phyloP scores from a whole-genome alignment of 2,329 filamentous ascomycete species.

The Cladophialophora bantiana region DNA sequence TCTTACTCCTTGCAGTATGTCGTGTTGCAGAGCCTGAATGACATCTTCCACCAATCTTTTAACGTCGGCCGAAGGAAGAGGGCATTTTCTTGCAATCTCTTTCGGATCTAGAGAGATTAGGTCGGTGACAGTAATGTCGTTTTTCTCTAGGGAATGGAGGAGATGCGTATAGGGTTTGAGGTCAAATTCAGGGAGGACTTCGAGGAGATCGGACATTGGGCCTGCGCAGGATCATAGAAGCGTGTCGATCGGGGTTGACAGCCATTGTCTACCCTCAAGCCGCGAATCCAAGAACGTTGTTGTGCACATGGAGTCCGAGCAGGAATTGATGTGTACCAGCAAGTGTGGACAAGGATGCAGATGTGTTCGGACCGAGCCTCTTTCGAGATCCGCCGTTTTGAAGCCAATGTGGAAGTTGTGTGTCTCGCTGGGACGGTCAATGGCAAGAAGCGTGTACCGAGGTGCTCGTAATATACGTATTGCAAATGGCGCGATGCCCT shows the following conservation, averaged over 20 bases:
- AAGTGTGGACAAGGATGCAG: background rate
- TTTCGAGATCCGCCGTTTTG: background rate
- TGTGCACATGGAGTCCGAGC: background rate
- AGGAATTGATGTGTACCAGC: background rate
- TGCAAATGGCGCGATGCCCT: background rate
- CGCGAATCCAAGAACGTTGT: constrained; percentile 1
- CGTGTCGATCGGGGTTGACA: constrained; percentile 5
- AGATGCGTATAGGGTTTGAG: constrained; percentile 74
- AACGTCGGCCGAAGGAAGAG: constrained; percentile 80
- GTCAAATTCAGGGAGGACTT: constrained; percentile 81
- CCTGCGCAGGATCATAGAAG: constrained; percentile 6
- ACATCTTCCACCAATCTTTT: constrained; percentile 74
- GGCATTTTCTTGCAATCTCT: constrained; percentile 85
- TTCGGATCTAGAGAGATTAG: constrained; percentile 82
- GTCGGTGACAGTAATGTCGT: constrained; percentile 79
- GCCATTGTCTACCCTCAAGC: constrained; percentile 21
- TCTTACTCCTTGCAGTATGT: constrained; percentile 24
- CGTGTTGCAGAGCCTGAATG: constrained; percentile 68
- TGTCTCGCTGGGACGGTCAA: background rate
- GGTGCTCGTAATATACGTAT: background rate
- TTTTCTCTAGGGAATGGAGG: constrained; percentile 78
- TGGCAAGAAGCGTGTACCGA: background rate
- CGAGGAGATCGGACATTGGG: constrained; percentile 82
- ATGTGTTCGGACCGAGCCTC: background rate
- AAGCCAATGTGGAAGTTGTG: background rate